Evolutionary conservation across 768 basidiomycete genomes (phyloP).

Genomic region (Auricularia sp.): DNA sequence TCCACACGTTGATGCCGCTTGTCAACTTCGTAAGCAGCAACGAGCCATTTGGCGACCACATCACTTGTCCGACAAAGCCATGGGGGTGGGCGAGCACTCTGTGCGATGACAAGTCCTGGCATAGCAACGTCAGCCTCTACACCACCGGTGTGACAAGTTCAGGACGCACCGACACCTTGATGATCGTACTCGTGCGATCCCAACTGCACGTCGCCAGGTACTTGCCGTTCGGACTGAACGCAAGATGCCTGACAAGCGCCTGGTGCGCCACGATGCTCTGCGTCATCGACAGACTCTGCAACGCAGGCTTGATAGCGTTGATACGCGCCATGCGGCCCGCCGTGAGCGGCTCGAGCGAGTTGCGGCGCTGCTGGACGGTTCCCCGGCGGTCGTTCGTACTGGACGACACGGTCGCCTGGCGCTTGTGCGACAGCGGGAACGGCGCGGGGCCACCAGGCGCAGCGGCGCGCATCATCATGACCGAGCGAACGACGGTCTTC

Average conservation of each 20-base stretch:
- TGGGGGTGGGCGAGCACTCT: conserved; percentile 56
- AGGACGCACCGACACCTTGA: conserved; percentile 48
- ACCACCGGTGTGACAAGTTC: not conserved
- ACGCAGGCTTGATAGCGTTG: conserved; percentile 42
- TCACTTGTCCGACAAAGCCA: conserved; percentile 70
- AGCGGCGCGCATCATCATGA: conserved; percentile 34
- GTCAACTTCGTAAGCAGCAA: conserved; percentile 54
- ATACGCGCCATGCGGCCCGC: conserved; percentile 43
- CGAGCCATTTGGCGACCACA: conserved; percentile 62
- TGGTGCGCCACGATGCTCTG: conserved; percentile 56
- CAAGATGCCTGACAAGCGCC: conserved; percentile 60
- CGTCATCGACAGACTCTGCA: conserved; percentile 43
- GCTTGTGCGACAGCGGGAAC: conserved; percentile 5
- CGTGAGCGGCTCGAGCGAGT: conserved; percentile 17
- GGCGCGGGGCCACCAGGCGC: conserved; percentile 19
- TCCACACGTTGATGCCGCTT: conserved; percentile 64
- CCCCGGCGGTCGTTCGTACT: not conserved
- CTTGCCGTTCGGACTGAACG: conserved; percentile 69
- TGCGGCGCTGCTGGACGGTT: not conserved
- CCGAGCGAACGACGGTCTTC: conserved; percentile 34
- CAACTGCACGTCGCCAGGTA: conserved; percentile 69
- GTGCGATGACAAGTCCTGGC: conserved; percentile 49
- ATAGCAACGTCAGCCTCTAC: not conserved
- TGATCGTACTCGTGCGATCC: conserved; percentile 62
- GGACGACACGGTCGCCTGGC: conserved; percentile 18